Percentiles rank a stretch among this genome's conserved stretches.
These are phyloP conservation scores for Melampsora abietis-canadensis DNA, from an alignment of 1,284 basidiomycete genomes.

Conservation along the genomic window DNA sequence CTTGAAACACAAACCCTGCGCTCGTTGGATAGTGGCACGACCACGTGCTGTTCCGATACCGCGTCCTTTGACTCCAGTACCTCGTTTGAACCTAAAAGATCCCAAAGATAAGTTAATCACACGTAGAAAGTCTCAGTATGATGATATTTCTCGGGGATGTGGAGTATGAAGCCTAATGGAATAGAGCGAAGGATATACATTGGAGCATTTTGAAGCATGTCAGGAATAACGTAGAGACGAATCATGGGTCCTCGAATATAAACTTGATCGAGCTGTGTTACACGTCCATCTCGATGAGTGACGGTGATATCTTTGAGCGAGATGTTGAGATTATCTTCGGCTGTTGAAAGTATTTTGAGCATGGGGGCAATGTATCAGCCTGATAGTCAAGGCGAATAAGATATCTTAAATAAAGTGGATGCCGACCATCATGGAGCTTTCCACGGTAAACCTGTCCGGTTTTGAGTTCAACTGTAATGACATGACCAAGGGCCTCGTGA, in stretches of 20 bases:
- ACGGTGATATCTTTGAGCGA: conserved; percentile 95
- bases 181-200: conserved; percentile 65
- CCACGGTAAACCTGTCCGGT: conserved; percentile 95
- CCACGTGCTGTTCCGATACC: conserved; percentile 98
- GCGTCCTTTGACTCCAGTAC: conserved; percentile 74
- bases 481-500: conserved; percentile 72
- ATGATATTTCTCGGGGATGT: conserved; percentile 4
- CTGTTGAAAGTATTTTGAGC: conserved; percentile 57
- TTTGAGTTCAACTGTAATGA: conserved; percentile 96
- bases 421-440: conserved; percentile 85
- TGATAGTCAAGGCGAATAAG: background rate
- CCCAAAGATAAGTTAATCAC: conserved; percentile 41
- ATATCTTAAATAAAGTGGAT: conserved; percentile 28
- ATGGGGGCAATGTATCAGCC: background rate
- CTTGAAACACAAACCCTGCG: conserved; percentile 39
- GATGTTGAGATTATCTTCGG: conserved; percentile 97
- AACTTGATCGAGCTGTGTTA: conserved; percentile 98
- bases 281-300: conserved; percentile 93
- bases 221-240: conserved; percentile 97
- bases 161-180: conserved; percentile 28
- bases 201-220: conserved; percentile 98
- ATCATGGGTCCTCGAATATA: conserved; percentile 98
- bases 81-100: conserved; percentile 38
- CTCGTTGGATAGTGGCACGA: conserved; percentile 92
- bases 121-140: conserved; percentile 11